Percentiles rank a stretch among this genome's conserved stretches.
Conservation (phyloP, 2,329 filamentous ascomycete genomes). For the Colletotrichum gloeosporioides region DNA sequence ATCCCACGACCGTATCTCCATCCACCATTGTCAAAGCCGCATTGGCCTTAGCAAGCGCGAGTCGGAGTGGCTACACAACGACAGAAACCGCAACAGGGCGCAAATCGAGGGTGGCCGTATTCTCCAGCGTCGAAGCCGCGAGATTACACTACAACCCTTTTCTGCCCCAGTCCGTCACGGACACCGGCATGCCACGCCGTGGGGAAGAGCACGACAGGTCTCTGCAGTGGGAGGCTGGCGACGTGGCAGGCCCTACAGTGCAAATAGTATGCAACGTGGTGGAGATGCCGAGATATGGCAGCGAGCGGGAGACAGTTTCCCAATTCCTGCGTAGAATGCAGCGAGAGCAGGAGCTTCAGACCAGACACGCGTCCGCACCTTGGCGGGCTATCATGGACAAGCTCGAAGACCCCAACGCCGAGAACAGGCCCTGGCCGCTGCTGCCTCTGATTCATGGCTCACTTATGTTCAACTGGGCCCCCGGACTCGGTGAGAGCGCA, state of each 20-base stretch:
- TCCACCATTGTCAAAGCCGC: neutral
- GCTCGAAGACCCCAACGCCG: neutral
- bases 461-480: neutral
- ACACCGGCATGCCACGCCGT: neutral
- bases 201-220: neutral
- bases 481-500: neutral
- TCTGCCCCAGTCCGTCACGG: neutral
- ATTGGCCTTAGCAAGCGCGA: neutral
- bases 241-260: neutral
- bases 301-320: neutral
- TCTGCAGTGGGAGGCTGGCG: neutral
- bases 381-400: neutral
- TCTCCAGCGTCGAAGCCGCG: neutral
- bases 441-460: neutral
- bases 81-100: neutral
- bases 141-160: neutral
- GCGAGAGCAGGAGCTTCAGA: neutral
- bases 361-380: neutral
- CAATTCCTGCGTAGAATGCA: neutral
- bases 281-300: neutral
- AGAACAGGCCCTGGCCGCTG: neutral
- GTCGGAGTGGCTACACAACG: neutral
- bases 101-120: neutral
- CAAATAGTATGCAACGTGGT: neutral
- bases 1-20: neutral